Conservation (phyloP, 1,139 yeast species). For the Kurtzmaniella quercitrusa region DNA sequence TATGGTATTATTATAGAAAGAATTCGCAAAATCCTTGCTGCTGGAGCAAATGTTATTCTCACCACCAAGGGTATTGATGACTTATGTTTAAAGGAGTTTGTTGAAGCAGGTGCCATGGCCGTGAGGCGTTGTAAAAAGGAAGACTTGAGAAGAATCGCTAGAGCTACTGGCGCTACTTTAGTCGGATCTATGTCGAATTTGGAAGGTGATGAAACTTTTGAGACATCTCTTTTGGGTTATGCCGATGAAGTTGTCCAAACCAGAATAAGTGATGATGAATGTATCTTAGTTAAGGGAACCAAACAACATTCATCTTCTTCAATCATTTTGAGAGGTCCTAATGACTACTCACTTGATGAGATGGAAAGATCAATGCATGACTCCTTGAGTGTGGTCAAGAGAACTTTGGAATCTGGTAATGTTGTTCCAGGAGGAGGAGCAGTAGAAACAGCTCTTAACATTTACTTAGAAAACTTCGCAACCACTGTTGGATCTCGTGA, state of each 20-base stretch:
- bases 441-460: conserved; percentile 92
- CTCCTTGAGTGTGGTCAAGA: conserved; percentile 89
- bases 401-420: conserved; percentile 90
- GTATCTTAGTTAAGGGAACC: conserved; percentile 91
- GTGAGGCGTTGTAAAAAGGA: conserved; percentile 97
- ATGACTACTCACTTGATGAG: conserved; percentile 94
- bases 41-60: conserved; percentile 95
- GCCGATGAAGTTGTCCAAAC: conserved; percentile 94
- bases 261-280: conserved; percentile 93
- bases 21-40: conserved; percentile 76
- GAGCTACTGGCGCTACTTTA: conserved; percentile 96
- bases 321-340: conserved; percentile 91
- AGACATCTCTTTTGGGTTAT: conserved; percentile 75
- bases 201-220: conserved; percentile 98
- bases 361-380: conserved; percentile 98
- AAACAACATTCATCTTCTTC: conserved; percentile 91
- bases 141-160: conserved; percentile 92
- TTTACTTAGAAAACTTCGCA: conserved; percentile 94
- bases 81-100: conserved; percentile 89
- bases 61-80: conserved; percentile 99
- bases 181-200: conserved; percentile 84
- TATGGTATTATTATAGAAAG: conserved; percentile 87
- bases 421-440: conserved; percentile 99
- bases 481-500: conserved; percentile 97
- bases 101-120: conserved; percentile 95